Evolutionary conservation across 2,329 filamentous ascomycete species (phyloP), one percentile per base, ranked within the genome.

Genomic region (Davidsoniella neocaledoniae): DNA sequence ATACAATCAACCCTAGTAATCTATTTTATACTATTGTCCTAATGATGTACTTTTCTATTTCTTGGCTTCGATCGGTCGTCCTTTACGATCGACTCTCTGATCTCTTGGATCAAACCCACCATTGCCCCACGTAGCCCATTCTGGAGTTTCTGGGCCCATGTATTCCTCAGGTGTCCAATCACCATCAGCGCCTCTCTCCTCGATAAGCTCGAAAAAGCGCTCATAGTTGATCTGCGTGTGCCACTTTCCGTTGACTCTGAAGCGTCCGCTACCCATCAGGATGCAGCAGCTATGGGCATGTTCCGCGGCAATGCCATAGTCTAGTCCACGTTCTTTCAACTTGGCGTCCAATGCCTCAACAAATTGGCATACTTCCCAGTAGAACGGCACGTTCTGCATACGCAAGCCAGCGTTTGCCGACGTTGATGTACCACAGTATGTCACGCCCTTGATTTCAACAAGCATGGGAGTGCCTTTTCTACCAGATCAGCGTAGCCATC

Each of bases 381-480:
- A 96, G 61, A 94, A 96, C 0, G 90, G 90, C 8, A 96, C 91
- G 60, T 96, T 96, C 59, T 86, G 78, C 90, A 96, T 96, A n/a
- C 80, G 91, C 43, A 96, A 70, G 0, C 90, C 90, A 0, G 86
- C 88, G 48, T 81, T 82, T 3, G 83, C 81, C 7, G 84, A 84
- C 1, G 86, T 86, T 6, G 81, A 81, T 0, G 90, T 96, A 39
- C 91, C 91, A 64, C 91, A 96, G 68, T 91, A 96, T 0, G 90
- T 96, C 37, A 96, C 90, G 49, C 90, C 90, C 68, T 96, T 96
- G 63, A 96, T 76, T 68, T 96, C 90, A 45, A 96, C 79, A 61
- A 94, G 63, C 86, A 90, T 0, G 90, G 90, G 19, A 94, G 71
- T 0, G 83, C 88, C 56, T 80, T 79, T 60, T 88, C 84, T 16